These are phyloP conservation scores for Arctium lappa DNA, from an alignment of 129 eudicot species.

Conservation along the genomic window DNA sequence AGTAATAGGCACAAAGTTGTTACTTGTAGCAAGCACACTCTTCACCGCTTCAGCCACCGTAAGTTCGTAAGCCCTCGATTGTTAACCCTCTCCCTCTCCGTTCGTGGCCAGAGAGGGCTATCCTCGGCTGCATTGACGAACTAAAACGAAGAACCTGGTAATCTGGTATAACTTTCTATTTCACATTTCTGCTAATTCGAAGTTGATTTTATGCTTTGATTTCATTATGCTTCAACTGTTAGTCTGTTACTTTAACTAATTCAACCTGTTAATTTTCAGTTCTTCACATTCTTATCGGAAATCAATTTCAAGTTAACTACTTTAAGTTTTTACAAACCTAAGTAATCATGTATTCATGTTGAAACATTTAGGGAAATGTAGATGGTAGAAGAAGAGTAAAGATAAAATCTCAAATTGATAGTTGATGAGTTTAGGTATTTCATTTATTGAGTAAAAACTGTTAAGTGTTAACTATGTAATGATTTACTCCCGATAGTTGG, in stretches of 20 bases:
- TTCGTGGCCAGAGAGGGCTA: slow-evolving; percentile 6
- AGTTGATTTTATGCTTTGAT: not conserved
- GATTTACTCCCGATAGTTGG: slow-evolving; percentile 7
- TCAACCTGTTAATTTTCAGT: not conserved
- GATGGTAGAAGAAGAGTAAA: not conserved
- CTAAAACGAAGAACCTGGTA: slow-evolving; percentile 12
- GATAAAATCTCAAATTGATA: slow-evolving; percentile 6
- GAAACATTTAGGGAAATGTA: slow-evolving; percentile 7
- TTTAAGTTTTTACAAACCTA: slow-evolving; percentile 11
- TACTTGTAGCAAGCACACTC: too few species aligned
- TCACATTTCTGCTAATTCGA: slow-evolving; percentile 7
- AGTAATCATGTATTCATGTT: not conserved
- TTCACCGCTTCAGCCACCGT: too few species aligned
- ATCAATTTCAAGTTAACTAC: not conserved
- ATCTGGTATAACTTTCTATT: not conserved
- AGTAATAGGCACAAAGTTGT: not conserved
- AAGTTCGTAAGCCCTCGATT: too few species aligned
- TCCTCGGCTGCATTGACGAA: slow-evolving; percentile 13
- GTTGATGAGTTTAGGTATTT: slow-evolving; percentile 15
- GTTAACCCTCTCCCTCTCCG: not conserved
- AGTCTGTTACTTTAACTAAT: not conserved
- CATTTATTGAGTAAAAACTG: not conserved
- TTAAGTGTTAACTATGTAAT: not conserved
- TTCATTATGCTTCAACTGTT: not conserved
- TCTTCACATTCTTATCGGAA: not conserved